These are phyloP conservation scores for Allantophomopsis lycopodina DNA, from an alignment of 2,329 filamentous ascomycete species.

Conservation along the genomic window DNA sequence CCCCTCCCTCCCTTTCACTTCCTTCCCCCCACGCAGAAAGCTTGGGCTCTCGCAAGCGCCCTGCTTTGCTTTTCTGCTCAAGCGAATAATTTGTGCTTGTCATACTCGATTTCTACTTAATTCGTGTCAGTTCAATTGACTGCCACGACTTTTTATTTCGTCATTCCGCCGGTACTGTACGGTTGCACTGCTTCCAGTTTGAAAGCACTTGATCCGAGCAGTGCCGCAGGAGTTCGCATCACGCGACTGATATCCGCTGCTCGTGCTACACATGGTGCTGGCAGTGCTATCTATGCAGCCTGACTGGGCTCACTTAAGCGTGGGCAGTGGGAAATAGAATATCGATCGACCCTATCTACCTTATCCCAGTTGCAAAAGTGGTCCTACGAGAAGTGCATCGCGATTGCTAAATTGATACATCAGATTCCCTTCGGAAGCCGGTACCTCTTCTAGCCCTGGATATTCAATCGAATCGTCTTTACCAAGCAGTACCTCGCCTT, in stretches of 20 bases:
- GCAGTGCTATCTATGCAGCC: slow-evolving; percentile 7
- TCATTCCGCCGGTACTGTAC: slow-evolving; percentile 4
- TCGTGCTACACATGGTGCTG: slow-evolving; percentile 8
- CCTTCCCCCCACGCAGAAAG: slow-evolving; percentile 4
- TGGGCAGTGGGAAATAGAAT: slow-evolving; percentile 2
- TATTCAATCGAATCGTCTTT: slow-evolving; percentile 17
- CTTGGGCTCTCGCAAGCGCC: background rate
- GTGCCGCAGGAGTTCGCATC: slow-evolving; percentile 11
- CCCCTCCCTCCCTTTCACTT: slow-evolving; percentile 6
- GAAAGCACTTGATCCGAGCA: slow-evolving; percentile 8
- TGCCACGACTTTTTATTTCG: slow-evolving; percentile 15
- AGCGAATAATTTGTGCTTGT: background rate
- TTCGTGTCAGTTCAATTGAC: slow-evolving; percentile 6
- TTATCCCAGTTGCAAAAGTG: background rate
- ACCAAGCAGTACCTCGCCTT: slow-evolving; percentile 14
- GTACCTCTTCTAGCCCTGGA: slow-evolving; percentile 17
- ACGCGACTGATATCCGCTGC: slow-evolving; percentile 15
- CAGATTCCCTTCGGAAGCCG: slow-evolving; percentile 18
- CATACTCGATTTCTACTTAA: slow-evolving; percentile 4
- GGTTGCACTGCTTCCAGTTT: slow-evolving; percentile 16
- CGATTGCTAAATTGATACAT: slow-evolving; percentile 10
- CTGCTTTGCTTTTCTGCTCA: background rate
- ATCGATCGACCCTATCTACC: background rate
- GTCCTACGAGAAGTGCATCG: background rate
- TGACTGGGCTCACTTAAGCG: slow-evolving; percentile 10